Evolutionary conservation across 2,329 filamentous ascomycete species (phyloP), one percentile per base, ranked within the genome.

Genomic region (Trichophyton equinum): DNA sequence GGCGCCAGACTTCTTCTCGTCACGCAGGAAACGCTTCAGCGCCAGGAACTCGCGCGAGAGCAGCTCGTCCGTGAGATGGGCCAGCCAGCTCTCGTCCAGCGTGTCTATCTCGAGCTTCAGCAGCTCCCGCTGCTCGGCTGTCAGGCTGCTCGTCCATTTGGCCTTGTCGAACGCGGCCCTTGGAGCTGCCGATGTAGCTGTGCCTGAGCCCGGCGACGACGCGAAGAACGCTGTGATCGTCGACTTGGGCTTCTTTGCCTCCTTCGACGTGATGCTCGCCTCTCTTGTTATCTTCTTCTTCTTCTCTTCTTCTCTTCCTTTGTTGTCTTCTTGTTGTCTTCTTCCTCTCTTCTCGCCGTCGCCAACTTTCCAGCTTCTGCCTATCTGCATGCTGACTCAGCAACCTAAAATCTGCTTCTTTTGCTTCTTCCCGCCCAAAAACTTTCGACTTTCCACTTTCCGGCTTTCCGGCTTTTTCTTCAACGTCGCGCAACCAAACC

Each of bases 161-260:
- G 84, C 83, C 78, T 96, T 96, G 78, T 96, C 82, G 72, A 96
- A 97, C 65, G 67, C 7, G 6, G 7, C n/a, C 40, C n/a, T 44
- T 20, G 40, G 15, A n/a, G 40, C 40, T 44, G 40, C 11, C 15
- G 40, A n/a, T 44, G 40, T 1, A 38, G 33, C 33, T 38, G 33
- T 38, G 11, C 33, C 33, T 38, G 15, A 30, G 27, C 27, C 27
- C 1, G 27, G 27, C 27, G 27, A 67, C 62, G 47, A 64, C 30
- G 84, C 82, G 69, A 99, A 97, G 80, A 97, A 97, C 15, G 90
- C 88, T 30, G 86, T 91, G 70, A 99, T 95, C 76, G 69, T 94
- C 87, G 59, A 82, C 78, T 86, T 90, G 62, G 84, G 71, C 72
- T 91, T 91, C 73, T 91, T 91, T 53, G 57, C 40, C 44, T 47